phyloP scores from a whole-genome alignment of 2,329 filamentous ascomycete genomes.

The Gnomoniopsis sp. region DNA sequence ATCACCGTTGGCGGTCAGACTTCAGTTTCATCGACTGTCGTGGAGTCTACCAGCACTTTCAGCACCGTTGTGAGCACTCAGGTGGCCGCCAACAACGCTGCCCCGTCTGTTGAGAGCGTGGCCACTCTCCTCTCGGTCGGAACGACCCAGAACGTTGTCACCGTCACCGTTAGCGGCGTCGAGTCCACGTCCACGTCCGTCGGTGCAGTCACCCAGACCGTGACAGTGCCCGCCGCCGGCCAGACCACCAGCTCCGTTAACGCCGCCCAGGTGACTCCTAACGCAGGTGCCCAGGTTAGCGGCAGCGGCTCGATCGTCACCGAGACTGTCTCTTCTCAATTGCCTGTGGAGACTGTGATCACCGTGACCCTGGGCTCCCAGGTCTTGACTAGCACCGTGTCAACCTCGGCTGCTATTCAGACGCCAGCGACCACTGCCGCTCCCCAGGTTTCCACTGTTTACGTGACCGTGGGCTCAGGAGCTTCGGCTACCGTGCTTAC shows the following conservation, averaged over 20 bases:
- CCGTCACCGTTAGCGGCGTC: slow-evolving; percentile 4
- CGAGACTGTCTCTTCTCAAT: slow-evolving; percentile 2
- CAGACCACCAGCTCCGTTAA: background rate
- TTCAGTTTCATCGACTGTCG: slow-evolving; percentile 3
- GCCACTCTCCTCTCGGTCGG: background rate
- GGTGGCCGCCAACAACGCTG: background rate
- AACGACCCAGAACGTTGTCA: slow-evolving; percentile 1
- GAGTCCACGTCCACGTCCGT: slow-evolving; percentile 1
- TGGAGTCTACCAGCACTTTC: slow-evolving; percentile 6
- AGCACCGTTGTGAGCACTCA: background rate
- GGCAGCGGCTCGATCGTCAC: background rate
- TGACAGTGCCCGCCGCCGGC: background rate
- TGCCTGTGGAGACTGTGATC: slow-evolving; percentile 15
- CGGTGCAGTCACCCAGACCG: slow-evolving; percentile 2
- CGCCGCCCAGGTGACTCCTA: background rate
- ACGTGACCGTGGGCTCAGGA: slow-evolving; percentile 13
- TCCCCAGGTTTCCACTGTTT: slow-evolving; percentile 12
- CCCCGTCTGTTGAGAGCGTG: background rate
- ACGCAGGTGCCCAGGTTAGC: background rate
- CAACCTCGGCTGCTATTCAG: slow-evolving; percentile 10
- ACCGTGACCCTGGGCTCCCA: slow-evolving; percentile 16
- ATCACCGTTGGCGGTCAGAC: slow-evolving; percentile 10
- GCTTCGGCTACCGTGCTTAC: slow-evolving; percentile 2
- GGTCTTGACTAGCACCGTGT: slow-evolving; percentile 12
- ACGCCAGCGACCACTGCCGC: slow-evolving; percentile 2